Evolutionary conservation across 768 basidiomycete species (phyloP), one percentile per base, ranked within the genome.

Genomic region (Naganishia antarctica): DNA sequence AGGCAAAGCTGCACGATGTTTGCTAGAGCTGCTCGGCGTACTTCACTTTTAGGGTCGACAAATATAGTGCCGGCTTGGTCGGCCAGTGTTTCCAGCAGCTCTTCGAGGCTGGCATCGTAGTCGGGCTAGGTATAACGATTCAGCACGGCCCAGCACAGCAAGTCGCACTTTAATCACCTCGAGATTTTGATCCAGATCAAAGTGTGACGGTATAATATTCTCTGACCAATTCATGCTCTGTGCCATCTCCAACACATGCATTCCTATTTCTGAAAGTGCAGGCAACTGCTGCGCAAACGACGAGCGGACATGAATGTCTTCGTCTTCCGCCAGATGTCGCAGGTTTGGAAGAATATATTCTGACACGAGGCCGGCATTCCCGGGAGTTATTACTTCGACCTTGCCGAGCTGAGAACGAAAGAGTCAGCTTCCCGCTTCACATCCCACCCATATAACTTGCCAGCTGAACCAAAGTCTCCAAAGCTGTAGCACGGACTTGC

Each of bases 271-370:
- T 0, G 93, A 91, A 1, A 99, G 81, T 21, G 85, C 83, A 0
- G 87, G 87, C 40, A 98, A 84, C 68, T 87, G 89, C 69, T 90
- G 88, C 0, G 93, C 96, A 80, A 85, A 82, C 77, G 88, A 80
- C 77, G 84, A 77, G 78, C 96, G 81, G 3, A 88, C 86, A n/a
- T 86, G 87, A 0, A 91, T 83, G 69, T 97, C 92, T 0, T 86
- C 81, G 73, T 98, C 96, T 53, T 85, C 83, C 0, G 88, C 84
- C 7, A 99, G 82, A 66, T 90, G 86, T 37, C 84, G 84, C 70
- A 91, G 84, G 72, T 96, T 90, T 0, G 92, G 93, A 29, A 98
- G 85, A 69, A 98, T 88, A 75, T 97, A 99, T 76, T 97, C 93
- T 0, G 92, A 89, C 71, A 98, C 88, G 26, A 97, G 89, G 8